Evolutionary conservation across 805 yeast species (phyloP).

Genomic region (Metschnikowia continentalis): DNA sequence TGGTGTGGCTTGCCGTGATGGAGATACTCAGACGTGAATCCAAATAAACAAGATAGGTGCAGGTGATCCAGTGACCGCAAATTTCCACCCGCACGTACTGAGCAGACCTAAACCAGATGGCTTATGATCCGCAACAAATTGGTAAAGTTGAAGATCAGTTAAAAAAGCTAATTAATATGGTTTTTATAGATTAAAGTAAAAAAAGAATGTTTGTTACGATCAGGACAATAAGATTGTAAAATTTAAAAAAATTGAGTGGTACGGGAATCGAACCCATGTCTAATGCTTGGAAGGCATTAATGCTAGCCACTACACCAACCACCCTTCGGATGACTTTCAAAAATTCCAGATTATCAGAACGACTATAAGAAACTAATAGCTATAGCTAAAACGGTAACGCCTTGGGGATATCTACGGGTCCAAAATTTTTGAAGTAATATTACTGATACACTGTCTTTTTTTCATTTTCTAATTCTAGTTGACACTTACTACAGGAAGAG

Average conservation of each 20-base stretch:
- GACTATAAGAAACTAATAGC: no score
- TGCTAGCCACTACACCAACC: constrained; percentile 92
- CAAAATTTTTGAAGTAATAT: no score
- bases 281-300: constrained; percentile 90
- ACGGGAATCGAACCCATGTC: constrained; percentile 95
- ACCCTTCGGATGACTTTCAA: constrained; percentile 37
- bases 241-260: constrained; percentile 53
- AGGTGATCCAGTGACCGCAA: constrained; percentile 20
- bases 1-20: background rate
- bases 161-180: no score
- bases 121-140: background rate
- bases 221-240: no score
- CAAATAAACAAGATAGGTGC: constrained; percentile 1
- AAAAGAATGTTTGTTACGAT: no score
- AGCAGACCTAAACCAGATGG: background rate
- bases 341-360: background rate
- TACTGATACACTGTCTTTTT: no score
- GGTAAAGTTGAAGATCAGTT: no score
- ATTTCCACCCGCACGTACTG: background rate
- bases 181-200: no score
- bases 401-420: no score
- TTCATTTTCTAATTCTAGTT: background rate
- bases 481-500: background rate
- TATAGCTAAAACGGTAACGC: no score
- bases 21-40: background rate